These are phyloP conservation scores for Cytospora chrysosperma DNA, from an alignment of 2,329 filamentous ascomycete species.

Conservation along the genomic window DNA sequence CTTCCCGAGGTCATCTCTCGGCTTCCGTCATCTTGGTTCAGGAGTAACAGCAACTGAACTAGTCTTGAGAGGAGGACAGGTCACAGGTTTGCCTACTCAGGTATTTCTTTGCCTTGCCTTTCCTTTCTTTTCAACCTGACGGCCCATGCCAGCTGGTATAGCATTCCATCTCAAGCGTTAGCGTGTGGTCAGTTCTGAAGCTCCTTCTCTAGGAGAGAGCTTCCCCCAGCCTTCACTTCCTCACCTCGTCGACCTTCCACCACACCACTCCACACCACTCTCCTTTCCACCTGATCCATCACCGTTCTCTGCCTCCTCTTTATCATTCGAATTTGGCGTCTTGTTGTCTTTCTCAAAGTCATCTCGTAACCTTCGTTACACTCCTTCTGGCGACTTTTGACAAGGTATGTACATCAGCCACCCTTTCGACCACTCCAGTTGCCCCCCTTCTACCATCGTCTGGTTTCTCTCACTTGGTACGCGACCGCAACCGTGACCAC, in stretches of 20 bases:
- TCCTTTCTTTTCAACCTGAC: background rate
- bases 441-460: background rate
- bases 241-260: background rate
- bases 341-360: background rate
- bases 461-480: background rate
- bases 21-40: background rate
- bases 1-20: background rate
- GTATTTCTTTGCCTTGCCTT: background rate
- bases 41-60: background rate
- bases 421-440: background rate
- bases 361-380: background rate
- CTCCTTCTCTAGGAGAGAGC: background rate
- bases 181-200: background rate
- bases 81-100: background rate
- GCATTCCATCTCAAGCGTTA: background rate
- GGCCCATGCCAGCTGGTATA: background rate
- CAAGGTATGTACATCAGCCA: background rate
- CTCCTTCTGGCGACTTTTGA: background rate
- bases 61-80: background rate
- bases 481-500: background rate
- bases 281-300: background rate
- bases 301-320: background rate
- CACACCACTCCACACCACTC: background rate
- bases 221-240: background rate
- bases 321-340: background rate